Percentiles rank a stretch among this genome's conserved stretches.
These are phyloP conservation scores for Mucor sp. DNA, from an alignment of 371 early-diverging fungal species.

Conservation along the genomic window DNA sequence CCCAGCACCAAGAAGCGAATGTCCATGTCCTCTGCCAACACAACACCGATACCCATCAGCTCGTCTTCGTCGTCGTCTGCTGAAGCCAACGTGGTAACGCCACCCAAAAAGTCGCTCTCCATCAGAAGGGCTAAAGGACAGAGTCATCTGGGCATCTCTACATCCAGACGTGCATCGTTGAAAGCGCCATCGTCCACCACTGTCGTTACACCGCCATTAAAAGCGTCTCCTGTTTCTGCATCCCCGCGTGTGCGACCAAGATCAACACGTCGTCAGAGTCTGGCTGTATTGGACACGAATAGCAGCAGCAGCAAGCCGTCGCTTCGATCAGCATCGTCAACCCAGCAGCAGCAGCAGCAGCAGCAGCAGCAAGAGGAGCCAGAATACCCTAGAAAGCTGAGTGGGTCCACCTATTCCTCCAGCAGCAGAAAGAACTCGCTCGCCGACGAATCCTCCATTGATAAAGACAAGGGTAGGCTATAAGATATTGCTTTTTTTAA, in stretches of 20 bases:
- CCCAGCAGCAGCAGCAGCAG: too few relatives aligned
- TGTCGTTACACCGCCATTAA: slow-evolving; percentile 13
- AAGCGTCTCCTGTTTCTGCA: slow-evolving; percentile 16
- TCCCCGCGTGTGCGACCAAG: slow-evolving; percentile 28
- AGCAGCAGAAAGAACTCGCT: slow-evolving; percentile 26
- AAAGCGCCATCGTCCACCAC: slow-evolving; percentile 12
- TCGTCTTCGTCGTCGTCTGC: slow-evolving; percentile 23
- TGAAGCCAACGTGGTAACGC: slow-evolving; percentile 14
- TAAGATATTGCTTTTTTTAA: not conserved
- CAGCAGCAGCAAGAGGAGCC: slow-evolving; percentile 3
- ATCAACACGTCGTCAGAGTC: slow-evolving; percentile 20
- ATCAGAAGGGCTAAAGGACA: slow-evolving; percentile 20
- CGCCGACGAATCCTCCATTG: slow-evolving; percentile 4
- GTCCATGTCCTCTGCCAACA: slow-evolving; percentile 14
- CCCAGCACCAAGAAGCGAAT: slow-evolving; percentile 14
- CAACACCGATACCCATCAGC: slow-evolving; percentile 19
- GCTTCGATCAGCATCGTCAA: not conserved
- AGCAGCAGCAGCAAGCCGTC: not conserved
- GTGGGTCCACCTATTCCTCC: slow-evolving; percentile 3
- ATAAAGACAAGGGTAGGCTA: slow-evolving; percentile 9
- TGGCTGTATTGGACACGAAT: not conserved
- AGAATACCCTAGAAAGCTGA: slow-evolving; percentile 10
- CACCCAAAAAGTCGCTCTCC: slow-evolving; percentile 28
- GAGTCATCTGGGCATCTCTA: slow-evolving; percentile 22
- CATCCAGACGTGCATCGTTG: slow-evolving; percentile 13